Evolutionary conservation across 352 stramenopile genomes (phyloP).

Genomic region (Phytopythium sindhum): DNA sequence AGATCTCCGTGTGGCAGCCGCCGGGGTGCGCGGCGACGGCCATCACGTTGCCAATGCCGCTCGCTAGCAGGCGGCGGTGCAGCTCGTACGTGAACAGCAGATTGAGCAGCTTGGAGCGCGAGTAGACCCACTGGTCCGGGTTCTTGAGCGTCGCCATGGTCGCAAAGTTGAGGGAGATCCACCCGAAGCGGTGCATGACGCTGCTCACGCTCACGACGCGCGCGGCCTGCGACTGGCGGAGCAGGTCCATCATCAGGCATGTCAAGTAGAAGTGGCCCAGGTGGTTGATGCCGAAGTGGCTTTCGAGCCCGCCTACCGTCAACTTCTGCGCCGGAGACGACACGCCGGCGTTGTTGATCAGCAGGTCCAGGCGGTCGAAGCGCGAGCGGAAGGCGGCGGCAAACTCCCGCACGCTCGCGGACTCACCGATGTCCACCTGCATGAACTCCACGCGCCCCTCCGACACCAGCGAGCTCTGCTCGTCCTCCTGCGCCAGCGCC

Average conservation of each 20-base stretch:
- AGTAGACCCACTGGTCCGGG: conserved; percentile 27
- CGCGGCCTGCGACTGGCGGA: conserved; percentile 18
- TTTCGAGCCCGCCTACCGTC: conserved; percentile 40
- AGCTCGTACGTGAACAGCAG: conserved; percentile 53
- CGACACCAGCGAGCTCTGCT: not conserved
- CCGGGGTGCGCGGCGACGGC: conserved; percentile 37
- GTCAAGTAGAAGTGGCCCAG: conserved; percentile 62
- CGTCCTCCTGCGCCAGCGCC: conserved; percentile 1
- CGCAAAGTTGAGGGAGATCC: conserved; percentile 26
- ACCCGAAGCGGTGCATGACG: conserved; percentile 23
- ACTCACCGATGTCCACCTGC: conserved; percentile 45
- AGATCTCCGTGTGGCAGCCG: conserved; percentile 35
- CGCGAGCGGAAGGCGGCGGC: conserved; percentile 24
- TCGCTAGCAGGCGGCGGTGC: conserved; percentile 26
- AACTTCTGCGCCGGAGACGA: conserved; percentile 13
- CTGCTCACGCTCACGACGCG: conserved; percentile 39
- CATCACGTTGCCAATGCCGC: conserved; percentile 25
- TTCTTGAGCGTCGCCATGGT: conserved; percentile 21
- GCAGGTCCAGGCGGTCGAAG: conserved; percentile 43
- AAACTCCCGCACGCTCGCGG: conserved; percentile 47
- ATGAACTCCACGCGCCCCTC: conserved; percentile 24
- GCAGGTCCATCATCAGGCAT: conserved; percentile 39
- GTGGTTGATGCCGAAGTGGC: conserved; percentile 59
- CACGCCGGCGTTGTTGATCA: conserved; percentile 72
- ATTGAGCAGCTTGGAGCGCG: conserved; percentile 44